Evolutionary conservation across 345 rosid genomes (phyloP), one percentile per base, ranked within the genome.

Genomic region (Cardamine resedifolia): DNA sequence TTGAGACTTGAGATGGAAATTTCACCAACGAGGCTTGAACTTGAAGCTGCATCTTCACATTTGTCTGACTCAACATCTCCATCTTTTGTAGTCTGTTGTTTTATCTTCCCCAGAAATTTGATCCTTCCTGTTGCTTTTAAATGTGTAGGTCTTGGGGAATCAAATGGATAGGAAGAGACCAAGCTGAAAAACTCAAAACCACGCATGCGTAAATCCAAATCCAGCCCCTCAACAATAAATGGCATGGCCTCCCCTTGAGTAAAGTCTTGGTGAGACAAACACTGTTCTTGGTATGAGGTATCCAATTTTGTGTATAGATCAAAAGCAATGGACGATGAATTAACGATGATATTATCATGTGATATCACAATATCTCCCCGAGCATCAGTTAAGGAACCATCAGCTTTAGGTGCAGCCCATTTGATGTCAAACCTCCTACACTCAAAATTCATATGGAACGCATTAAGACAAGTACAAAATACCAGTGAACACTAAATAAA

Each of bases 401-500:
- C 96, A 49, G 97, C 98, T 83, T 94, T 91, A 74, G 98, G 95
- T 69, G 98, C 98, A 53, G 80, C 84, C 98, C 96, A 94, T 78
- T 88, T 94, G 78, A 91, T 85, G 73, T 91, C 97, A 81, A 94
- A 94, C 84, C 97, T 91, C 93, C 98, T 94, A 73, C 48, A 62
- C 38, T 61, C 74, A 81, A 75, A 78, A 72, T 61, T 72, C 19
- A 60, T 38, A 59, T 60, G 47, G 30, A 52, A 66, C 41, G 4
- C 36, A 49, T 51, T 64, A 27, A 77, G 72, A 64, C 61, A 58
- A 50, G 38, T 33, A 71, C 50, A 72, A 72, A 56, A 59, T 26
- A 64, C 53, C 11, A 75, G 57, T 11, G 47, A 21, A 33, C 27
- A 79, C 58, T 50, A 21, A 26, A 44, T 20, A 81, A 72, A 36